Conservation (phyloP, 2,329 filamentous ascomycete species). For the Nemania diffusa region DNA sequence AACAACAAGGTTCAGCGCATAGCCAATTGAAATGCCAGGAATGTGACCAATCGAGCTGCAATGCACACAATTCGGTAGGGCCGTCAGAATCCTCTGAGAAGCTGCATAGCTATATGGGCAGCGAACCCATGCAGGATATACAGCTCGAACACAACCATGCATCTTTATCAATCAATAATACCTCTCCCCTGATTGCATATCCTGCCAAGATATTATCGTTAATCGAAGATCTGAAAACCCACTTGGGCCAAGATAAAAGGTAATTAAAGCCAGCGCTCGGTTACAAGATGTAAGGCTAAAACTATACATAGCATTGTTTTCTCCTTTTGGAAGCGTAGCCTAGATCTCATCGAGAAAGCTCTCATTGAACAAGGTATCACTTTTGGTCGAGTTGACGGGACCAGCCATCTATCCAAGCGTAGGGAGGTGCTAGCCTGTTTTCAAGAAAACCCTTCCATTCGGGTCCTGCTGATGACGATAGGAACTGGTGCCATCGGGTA, state of each 20-base stretch:
- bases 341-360: slow-evolving; percentile 45
- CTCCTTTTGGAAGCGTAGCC: slow-evolving; percentile 50
- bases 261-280: not conserved
- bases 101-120: not conserved
- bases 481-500: slow-evolving; percentile 50
- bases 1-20: not conserved
- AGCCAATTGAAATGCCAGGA: slow-evolving; percentile 5
- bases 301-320: slow-evolving; percentile 47
- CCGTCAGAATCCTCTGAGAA: not conserved
- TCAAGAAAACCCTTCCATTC: slow-evolving; percentile 37
- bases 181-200: not conserved
- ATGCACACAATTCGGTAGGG: not conserved
- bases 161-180: not conserved
- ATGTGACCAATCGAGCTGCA: not conserved
- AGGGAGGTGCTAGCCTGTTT: slow-evolving; percentile 42
- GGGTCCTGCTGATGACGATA: slow-evolving; percentile 48
- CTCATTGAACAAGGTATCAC: slow-evolving; percentile 40
- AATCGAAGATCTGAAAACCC: slow-evolving; percentile 38
- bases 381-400: slow-evolving; percentile 47
- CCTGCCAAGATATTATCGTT: slow-evolving; percentile 42
- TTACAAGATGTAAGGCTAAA: not conserved
- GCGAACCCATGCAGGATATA: not conserved
- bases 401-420: slow-evolving; percentile 37
- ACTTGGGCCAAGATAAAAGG: slow-evolving; percentile 41
- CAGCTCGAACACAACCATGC: not conserved